phyloP scores from a whole-genome alignment of 768 basidiomycete species.

The Naganishia randhawae region DNA sequence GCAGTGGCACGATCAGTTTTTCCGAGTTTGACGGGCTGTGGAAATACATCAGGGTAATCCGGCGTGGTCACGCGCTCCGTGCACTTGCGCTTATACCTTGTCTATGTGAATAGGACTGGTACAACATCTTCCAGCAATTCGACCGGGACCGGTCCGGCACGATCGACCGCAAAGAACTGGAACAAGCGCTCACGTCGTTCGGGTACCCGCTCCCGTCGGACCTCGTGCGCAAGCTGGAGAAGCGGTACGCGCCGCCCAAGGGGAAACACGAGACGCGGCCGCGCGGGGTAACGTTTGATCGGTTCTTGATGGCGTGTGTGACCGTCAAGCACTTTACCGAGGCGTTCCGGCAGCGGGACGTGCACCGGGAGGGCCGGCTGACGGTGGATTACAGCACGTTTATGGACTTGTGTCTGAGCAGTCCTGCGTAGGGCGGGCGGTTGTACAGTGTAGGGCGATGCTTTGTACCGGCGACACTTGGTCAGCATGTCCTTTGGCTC shows the following conservation, averaged over 20 bases:
- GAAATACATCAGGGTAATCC: conserved; percentile 48
- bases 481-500: too few species aligned
- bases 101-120: conserved; percentile 43
- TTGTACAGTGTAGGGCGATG: too few species aligned
- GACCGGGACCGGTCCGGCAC: conserved; percentile 48
- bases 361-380: conserved; percentile 38
- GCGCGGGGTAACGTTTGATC: conserved; percentile 47
- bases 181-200: conserved; percentile 47
- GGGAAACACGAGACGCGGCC: neutral
- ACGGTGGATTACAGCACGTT: conserved; percentile 49
- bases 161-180: conserved; percentile 49
- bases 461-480: too few species aligned
- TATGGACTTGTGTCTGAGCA: conserved; percentile 34
- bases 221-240: conserved; percentile 48
- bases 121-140: conserved; percentile 50
- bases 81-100: neutral
- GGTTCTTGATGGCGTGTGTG: conserved; percentile 51
- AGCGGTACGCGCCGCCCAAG: conserved; percentile 39
- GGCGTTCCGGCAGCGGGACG: conserved; percentile 46
- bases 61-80: neutral
- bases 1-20: conserved; percentile 47
- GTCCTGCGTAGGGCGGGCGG: neutral
- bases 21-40: conserved; percentile 50
- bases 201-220: conserved; percentile 48
- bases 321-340: conserved; percentile 52